Percentiles rank a stretch among this genome's conserved stretches.
Evolutionary conservation across 1,284 basidiomycete species (phyloP).

Genomic region (Irpex rosettiformis): DNA sequence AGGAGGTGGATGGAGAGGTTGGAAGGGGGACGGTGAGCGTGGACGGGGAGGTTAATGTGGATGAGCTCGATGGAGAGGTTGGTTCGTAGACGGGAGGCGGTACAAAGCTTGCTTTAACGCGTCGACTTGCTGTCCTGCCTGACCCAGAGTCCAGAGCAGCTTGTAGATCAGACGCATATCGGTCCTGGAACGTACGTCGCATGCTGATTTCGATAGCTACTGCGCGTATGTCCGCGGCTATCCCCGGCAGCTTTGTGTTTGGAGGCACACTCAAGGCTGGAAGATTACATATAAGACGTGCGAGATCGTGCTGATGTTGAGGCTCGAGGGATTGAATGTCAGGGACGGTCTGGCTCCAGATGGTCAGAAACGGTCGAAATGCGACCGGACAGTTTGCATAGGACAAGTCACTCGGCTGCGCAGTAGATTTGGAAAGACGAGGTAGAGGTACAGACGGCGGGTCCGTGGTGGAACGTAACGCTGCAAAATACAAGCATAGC

Average conservation of each 20-base stretch:
- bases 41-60: constrained; percentile 12
- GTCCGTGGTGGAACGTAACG: constrained; percentile 55
- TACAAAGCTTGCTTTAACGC: constrained; percentile 58
- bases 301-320: constrained; percentile 75
- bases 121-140: constrained; percentile 23
- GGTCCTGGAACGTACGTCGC: constrained; percentile 75
- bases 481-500: constrained; percentile 66
- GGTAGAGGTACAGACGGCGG: constrained; percentile 63
- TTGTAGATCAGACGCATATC: constrained; percentile 70
- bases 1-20: constrained; percentile 15
- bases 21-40: constrained; percentile 7
- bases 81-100: constrained; percentile 67
- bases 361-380: constrained; percentile 63
- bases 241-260: constrained; percentile 45
- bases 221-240: constrained; percentile 71
- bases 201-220: constrained; percentile 81
- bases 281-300: constrained; percentile 70
- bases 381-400: constrained; percentile 52
- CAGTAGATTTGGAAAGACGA: constrained; percentile 29
- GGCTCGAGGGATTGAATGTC: constrained; percentile 58
- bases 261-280: constrained; percentile 39
- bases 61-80: constrained; percentile 16
- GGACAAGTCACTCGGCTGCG: constrained; percentile 44
- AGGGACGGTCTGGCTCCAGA: constrained; percentile 69
- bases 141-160: constrained; percentile 65